phyloP scores from a whole-genome alignment of 2,329 filamentous ascomycete species.

The Aspergillus floridensis region DNA sequence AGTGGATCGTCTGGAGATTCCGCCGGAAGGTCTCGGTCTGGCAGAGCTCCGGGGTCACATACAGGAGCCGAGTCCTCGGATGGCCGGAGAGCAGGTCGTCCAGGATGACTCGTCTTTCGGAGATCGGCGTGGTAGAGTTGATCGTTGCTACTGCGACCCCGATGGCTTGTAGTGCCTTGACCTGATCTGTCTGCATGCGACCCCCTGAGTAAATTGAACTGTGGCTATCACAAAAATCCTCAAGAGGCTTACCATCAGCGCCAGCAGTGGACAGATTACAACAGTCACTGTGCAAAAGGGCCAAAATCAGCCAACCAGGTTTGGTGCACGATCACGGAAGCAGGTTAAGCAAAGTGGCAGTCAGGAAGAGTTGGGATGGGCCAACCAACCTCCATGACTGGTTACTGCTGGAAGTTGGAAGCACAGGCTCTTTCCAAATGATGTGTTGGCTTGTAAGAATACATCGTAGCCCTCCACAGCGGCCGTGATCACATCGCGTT shows the following conservation, averaged over 20 bases:
- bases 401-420: slow-evolving; percentile 89
- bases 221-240: not conserved
- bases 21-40: slow-evolving; percentile 73
- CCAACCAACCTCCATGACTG: slow-evolving; percentile 71
- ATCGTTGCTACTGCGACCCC: slow-evolving; percentile 80
- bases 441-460: slow-evolving; percentile 74
- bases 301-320: not conserved
- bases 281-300: slow-evolving; percentile 65
- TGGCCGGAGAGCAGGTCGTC: slow-evolving; percentile 84
- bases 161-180: slow-evolving; percentile 70
- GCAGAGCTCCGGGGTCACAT: slow-evolving; percentile 91
- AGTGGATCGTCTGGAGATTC: slow-evolving; percentile 68
- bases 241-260: slow-evolving; percentile 69
- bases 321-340: not conserved
- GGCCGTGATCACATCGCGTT: slow-evolving; percentile 82
- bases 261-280: slow-evolving; percentile 83
- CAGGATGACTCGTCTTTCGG: slow-evolving; percentile 67
- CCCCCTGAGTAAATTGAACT: not conserved
- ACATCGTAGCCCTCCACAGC: slow-evolving; percentile 83
- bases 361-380: slow-evolving; percentile 7
- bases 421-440: slow-evolving; percentile 88
- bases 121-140: slow-evolving; percentile 72
- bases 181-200: slow-evolving; percentile 76
- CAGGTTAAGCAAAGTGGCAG: not conserved
- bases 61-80: slow-evolving; percentile 76